Base-by-base conservation (phyloP, 805 yeast genomes). In the Kluyveromyces aestuarii region DNA sequence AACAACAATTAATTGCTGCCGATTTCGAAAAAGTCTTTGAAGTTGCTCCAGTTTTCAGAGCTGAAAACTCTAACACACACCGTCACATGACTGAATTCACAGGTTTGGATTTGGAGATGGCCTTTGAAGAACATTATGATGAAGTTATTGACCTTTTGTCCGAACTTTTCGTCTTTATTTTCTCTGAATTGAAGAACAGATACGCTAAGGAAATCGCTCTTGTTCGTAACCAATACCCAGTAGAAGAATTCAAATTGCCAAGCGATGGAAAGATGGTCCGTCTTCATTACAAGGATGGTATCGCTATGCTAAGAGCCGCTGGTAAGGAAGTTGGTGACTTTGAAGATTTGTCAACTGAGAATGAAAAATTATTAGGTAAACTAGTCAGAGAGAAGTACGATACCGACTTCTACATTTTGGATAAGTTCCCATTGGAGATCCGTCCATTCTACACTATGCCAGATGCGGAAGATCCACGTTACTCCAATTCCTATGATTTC, bases 381-480 rank as follows among this genome's bases (percentile, higher is more conserved):
- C 72, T 93, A 53, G 93, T 93, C 39, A 82, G 90, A 66, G 97
- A 89, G 52, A 84, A 90, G 72, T 91, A 90, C 72, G 87, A 90
- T 72, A 93, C 99, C 48, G 99, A 93, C 73, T 93, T 93, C 78
- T 93, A 90, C 75, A 87, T 93, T 63, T 80, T 93, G 71, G 99
- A 93, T 77, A 93, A 93, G 71, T 93, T 93, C 87, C 99, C 99
- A 62, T 76, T 89, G 64, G 93, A 87, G 30, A 80, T 90, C 48
- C 84, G 99, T 76, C 99, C 99, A 50, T 93, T 93, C 80, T 93
- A 93, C 79, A 93, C 99, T 44, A 93, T 93, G 99, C 98, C 99
- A 53, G 96, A 89, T 68, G 77, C 98, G 17, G 84, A 81, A 62
- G 90, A 93, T 72, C 81, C 96, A 55, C 77, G 84, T 59, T 90